Evolutionary conservation across 2,329 filamentous ascomycete genomes (phyloP).

Genomic region (Venturia aucupariae): DNA sequence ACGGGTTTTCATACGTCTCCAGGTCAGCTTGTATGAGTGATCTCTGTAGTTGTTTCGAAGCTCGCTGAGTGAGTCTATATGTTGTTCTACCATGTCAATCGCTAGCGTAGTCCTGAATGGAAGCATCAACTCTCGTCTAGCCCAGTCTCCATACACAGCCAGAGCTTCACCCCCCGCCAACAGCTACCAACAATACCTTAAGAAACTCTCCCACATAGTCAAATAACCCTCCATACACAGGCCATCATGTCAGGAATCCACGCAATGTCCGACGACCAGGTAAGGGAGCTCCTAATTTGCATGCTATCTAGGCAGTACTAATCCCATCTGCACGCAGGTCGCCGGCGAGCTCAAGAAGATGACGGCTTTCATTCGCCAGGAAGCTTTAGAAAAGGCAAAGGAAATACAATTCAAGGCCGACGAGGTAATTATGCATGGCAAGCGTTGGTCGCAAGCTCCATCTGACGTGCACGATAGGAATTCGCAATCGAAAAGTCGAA

Average conservation of each 20-base stretch:
- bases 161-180: background rate
- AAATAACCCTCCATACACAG: background rate
- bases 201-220: background rate
- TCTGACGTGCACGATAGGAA: conserved; percentile 40
- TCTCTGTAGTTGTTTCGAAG: background rate
- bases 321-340: conserved; percentile 52
- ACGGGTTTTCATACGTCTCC: background rate
- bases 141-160: background rate
- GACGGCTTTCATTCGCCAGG: conserved; percentile 99
- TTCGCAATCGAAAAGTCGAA: conserved; percentile 99
- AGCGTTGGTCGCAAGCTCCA: background rate
- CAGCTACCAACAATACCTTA: background rate
- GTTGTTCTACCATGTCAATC: background rate
- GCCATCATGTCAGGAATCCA: conserved; percentile 77
- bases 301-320: conserved; percentile 3
- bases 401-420: conserved; percentile 98
- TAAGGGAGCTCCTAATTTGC: conserved; percentile 36
- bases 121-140: background rate
- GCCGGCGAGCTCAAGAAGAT: conserved; percentile 98
- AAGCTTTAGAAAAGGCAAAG: conserved; percentile 91
- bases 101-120: background rate
- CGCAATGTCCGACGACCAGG: conserved; percentile 96
- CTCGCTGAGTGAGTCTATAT: background rate
- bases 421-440: conserved; percentile 40
- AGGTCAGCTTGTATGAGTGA: background rate